phyloP scores from a whole-genome alignment of 768 basidiomycete genomes.

The Mycena leptocephala region DNA sequence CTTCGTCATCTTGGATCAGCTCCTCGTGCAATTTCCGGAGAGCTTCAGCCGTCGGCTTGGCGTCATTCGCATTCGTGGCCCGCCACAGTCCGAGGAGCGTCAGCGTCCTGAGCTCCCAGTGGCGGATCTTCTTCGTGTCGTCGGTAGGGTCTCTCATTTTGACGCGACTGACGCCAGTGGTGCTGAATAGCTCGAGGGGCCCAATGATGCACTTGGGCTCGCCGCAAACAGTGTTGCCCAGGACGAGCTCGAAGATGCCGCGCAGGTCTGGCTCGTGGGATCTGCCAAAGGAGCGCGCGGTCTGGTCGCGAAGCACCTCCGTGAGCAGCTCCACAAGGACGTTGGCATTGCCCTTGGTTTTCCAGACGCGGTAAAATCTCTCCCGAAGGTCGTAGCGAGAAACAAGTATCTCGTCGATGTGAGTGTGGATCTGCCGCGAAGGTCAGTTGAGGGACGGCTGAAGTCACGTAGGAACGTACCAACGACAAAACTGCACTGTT shows the following conservation, averaged over 20 bases:
- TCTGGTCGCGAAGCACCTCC: background rate
- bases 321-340: background rate
- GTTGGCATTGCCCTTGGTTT: background rate
- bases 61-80: conserved; percentile 4
- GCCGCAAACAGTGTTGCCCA: background rate
- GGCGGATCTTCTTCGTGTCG: background rate
- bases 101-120: conserved; percentile 7
- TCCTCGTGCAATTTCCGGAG: background rate
- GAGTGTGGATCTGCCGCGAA: conserved; percentile 5
- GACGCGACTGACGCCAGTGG: background rate
- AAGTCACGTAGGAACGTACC: background rate
- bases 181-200: background rate
- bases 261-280: conserved; percentile 2
- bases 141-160: background rate
- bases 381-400: background rate
- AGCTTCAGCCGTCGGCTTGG: background rate
- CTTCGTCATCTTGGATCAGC: conserved; percentile 2
- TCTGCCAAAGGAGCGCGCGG: background rate
- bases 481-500: background rate
- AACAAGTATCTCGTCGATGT: background rate
- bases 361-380: background rate
- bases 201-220: background rate
- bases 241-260: conserved; percentile 18
- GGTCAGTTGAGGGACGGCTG: background rate
- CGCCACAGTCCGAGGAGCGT: conserved; percentile 21